Conservation (phyloP, 2,329 filamentous ascomycete genomes). For the Ophiostoma ulmi region DNA sequence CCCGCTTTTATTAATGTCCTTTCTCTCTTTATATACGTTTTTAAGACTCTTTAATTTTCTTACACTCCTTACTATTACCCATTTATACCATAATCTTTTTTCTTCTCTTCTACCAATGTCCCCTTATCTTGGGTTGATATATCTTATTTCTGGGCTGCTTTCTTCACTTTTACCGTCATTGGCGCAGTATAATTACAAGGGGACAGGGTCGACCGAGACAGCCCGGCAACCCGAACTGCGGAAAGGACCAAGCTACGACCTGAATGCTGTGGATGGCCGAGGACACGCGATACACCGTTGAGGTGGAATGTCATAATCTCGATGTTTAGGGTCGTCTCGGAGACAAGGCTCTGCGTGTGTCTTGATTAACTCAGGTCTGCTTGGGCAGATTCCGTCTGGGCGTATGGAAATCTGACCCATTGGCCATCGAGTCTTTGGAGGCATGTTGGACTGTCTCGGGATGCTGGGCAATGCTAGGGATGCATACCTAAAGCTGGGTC, state of each 20-base stretch:
- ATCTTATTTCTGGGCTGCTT: slow-evolving; percentile 12
- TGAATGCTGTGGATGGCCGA: neutral
- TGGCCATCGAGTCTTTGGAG: no score
- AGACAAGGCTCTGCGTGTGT: neutral
- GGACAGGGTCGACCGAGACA: neutral
- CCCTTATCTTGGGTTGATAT: neutral
- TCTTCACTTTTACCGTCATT: slow-evolving; percentile 8
- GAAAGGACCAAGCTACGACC: neutral
- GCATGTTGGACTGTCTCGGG: neutral
- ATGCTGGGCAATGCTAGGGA: neutral
- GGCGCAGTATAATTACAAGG: slow-evolving; percentile 17
- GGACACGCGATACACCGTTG: neutral
- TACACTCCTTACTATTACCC: slow-evolving; percentile 17
- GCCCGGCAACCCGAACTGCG: neutral
- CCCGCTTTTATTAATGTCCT: slow-evolving; percentile 8
- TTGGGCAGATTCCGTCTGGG: slow-evolving; percentile 1
- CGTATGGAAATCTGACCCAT: neutral
- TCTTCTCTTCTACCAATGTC: neutral
- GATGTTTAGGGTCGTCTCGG: neutral
- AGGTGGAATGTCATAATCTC: neutral
- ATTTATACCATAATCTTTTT: slow-evolving; percentile 13
- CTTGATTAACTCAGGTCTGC: neutral
- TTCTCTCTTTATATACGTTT: slow-evolving; percentile 7
- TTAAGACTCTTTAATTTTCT: slow-evolving; percentile 12
- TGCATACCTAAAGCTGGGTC: neutral